Evolutionary conservation across 2,329 filamentous ascomycete genomes (phyloP).

Genomic region (Aureobasidium sp.): DNA sequence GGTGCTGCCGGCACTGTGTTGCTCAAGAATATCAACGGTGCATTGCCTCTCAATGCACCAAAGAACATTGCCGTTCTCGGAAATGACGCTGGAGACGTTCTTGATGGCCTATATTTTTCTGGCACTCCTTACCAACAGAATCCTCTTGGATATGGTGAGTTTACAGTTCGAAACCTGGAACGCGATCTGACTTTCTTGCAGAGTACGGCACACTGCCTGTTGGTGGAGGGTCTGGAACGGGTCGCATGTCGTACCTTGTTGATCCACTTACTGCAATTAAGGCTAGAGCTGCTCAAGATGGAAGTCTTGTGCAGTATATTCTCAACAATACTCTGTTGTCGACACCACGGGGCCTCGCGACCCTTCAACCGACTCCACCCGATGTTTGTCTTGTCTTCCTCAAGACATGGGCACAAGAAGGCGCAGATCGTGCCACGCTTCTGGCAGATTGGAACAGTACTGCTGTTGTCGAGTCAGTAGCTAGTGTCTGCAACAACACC

Average conservation of each 20-base stretch:
- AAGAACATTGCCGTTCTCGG: conserved; percentile 45
- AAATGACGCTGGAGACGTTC: conserved; percentile 40
- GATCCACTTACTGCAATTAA: conserved; percentile 38
- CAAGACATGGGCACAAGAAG: conserved; percentile 47
- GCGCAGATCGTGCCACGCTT: conserved; percentile 36
- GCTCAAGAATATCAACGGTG: conserved; percentile 44
- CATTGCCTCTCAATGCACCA: conserved; percentile 48
- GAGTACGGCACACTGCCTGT: conserved; percentile 39
- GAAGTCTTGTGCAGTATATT: conserved; percentile 41
- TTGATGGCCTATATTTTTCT: conserved; percentile 41
- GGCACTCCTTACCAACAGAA: conserved; percentile 11
- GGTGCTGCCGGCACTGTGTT: conserved; percentile 37
- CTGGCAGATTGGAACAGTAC: conserved; percentile 38
- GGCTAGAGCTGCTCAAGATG: conserved; percentile 23
- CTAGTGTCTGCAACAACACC: conserved; percentile 44
- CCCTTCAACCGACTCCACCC: conserved; percentile 22
- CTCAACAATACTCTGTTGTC: conserved; percentile 34
- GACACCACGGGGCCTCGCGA: conserved; percentile 24
- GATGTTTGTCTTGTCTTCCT: conserved; percentile 52
- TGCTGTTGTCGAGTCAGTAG: conserved; percentile 39
- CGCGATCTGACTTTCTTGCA: background rate
- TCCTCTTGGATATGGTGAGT: conserved; percentile 9
- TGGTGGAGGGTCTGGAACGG: conserved; percentile 38
- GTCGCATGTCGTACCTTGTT: conserved; percentile 34
- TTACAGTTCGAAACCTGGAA: conserved; percentile 13